phyloP scores from a whole-genome alignment of 495 filamentous ascomycete genomes.

The Penicillium canariense region DNA sequence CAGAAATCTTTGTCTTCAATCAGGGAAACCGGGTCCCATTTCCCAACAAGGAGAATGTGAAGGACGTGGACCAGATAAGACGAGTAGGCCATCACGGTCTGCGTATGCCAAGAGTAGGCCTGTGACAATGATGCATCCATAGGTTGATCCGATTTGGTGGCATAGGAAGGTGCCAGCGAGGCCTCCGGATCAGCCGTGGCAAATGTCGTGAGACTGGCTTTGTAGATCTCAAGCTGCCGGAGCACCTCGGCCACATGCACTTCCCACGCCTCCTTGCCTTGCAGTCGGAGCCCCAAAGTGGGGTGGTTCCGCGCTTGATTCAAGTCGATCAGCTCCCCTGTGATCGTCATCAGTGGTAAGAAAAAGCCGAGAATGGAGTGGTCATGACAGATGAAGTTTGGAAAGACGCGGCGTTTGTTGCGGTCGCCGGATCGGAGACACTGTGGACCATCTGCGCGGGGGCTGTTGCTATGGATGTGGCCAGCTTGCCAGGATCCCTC shows the following conservation, averaged over 20 bases:
- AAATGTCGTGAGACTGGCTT: slow-evolving; percentile 81
- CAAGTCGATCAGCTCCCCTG: slow-evolving; percentile 87
- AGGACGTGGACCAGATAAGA: slow-evolving; percentile 83
- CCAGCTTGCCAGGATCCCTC: slow-evolving; percentile 87
- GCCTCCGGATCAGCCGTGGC: slow-evolving; percentile 44
- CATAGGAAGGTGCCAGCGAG: slow-evolving; percentile 20
- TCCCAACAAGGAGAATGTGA: slow-evolving; percentile 78
- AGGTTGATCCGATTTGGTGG: slow-evolving; percentile 30
- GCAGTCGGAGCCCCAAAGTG: slow-evolving; percentile 75
- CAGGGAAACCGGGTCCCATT: slow-evolving; percentile 84
- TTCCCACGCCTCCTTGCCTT: slow-evolving; percentile 74
- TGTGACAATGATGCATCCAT: slow-evolving; percentile 47
- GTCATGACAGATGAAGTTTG: slow-evolving; percentile 80
- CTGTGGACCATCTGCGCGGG: slow-evolving; percentile 48
- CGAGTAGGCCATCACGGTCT: slow-evolving; percentile 88
- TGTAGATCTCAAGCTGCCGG: slow-evolving; percentile 77
- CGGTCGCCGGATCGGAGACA: slow-evolving; percentile 46
- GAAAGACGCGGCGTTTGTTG: slow-evolving; percentile 61
- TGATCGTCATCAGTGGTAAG: slow-evolving; percentile 90
- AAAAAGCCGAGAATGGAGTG: slow-evolving; percentile 93
- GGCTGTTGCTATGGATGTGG: slow-evolving; percentile 61
- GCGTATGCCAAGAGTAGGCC: slow-evolving; percentile 66
- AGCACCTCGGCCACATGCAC: slow-evolving; percentile 75
- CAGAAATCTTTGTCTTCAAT: slow-evolving; percentile 86
- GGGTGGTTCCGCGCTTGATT: slow-evolving; percentile 89